A percentile compares a stretch with the other conserved stretches of the same genome.
Evolutionary conservation across 192 early-diverging fungal genomes (phyloP).

Genomic region (Spizellomyces punctatus): DNA sequence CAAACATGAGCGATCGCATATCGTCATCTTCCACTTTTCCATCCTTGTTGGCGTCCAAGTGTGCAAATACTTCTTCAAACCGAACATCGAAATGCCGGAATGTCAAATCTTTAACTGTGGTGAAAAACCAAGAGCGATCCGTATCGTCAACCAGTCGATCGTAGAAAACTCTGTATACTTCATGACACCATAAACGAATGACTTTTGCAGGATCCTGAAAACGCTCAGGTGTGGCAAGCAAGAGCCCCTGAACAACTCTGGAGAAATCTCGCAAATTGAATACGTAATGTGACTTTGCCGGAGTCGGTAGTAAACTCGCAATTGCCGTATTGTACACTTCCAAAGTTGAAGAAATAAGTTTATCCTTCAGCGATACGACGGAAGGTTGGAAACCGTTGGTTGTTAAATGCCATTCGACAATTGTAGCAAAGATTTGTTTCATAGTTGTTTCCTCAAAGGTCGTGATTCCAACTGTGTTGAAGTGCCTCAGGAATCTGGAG

Average conservation of each 20-base stretch:
- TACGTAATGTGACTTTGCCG: conserved; percentile 61
- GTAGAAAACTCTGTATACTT: conserved; percentile 61
- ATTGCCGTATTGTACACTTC: conserved; percentile 58
- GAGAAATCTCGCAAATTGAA: conserved; percentile 65
- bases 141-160: conserved; percentile 60
- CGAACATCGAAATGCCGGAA: conserved; percentile 44
- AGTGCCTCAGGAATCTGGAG: conserved; percentile 56
- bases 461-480: conserved; percentile 57
- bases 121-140: conserved; percentile 60
- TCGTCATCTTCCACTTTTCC: conserved; percentile 62
- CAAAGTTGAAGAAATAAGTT: conserved; percentile 46
- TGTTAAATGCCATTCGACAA: conserved; percentile 59
- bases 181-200: conserved; percentile 61
- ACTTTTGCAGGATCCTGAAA: conserved; percentile 50
- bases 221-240: conserved; percentile 50
- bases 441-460: conserved; percentile 57
- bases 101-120: conserved; percentile 47
- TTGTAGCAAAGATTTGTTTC: conserved; percentile 60
- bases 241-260: conserved; percentile 58
- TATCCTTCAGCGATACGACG: conserved; percentile 39
- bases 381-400: conserved; percentile 43
- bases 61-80: conserved; percentile 53
- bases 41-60: conserved; percentile 55
- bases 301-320: conserved; percentile 57
- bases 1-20: conserved; percentile 63